A percentile compares a stretch with the other conserved stretches of the same genome.
Evolutionary conservation across 2,329 filamentous ascomycete species (phyloP).

Genomic region (Fusarium tricinctum): DNA sequence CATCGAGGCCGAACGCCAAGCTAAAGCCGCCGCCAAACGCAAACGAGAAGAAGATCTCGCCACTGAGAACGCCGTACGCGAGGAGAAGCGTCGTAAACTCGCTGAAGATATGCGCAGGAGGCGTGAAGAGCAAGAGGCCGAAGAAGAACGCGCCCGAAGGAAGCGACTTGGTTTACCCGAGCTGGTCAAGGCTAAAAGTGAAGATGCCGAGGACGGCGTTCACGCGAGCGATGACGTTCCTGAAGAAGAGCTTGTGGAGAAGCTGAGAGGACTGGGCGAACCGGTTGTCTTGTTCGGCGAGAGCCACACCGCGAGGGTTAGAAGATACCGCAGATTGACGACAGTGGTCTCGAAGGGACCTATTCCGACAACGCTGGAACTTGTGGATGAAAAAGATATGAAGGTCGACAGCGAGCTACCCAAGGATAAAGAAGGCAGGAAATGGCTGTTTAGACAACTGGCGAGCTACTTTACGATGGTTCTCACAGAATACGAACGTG

Average conservation of each 20-base stretch:
- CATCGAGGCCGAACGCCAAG: constrained; percentile 77
- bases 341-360: constrained; percentile 78
- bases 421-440: constrained; percentile 73
- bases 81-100: constrained; percentile 84
- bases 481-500: constrained; percentile 86
- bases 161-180: constrained; percentile 87
- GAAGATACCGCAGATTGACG: constrained; percentile 77
- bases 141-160: constrained; percentile 79
- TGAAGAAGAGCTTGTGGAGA: constrained; percentile 77
- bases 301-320: constrained; percentile 75
- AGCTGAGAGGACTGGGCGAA: constrained; percentile 79
- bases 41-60: constrained; percentile 90
- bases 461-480: constrained; percentile 97
- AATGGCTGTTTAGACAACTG: constrained; percentile 86
- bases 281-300: constrained; percentile 87
- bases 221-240: constrained; percentile 71
- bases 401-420: constrained; percentile 77
- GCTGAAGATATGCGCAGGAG: constrained; percentile 82
- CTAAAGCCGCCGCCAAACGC: constrained; percentile 81
- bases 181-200: constrained; percentile 62
- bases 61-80: constrained; percentile 75
- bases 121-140: constrained; percentile 79
- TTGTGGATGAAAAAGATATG: constrained; percentile 90
- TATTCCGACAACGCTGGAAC: constrained; percentile 85
- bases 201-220: constrained; percentile 60